Conservation (phyloP, 495 filamentous ascomycete species). For the Penicillium salamii region DNA sequence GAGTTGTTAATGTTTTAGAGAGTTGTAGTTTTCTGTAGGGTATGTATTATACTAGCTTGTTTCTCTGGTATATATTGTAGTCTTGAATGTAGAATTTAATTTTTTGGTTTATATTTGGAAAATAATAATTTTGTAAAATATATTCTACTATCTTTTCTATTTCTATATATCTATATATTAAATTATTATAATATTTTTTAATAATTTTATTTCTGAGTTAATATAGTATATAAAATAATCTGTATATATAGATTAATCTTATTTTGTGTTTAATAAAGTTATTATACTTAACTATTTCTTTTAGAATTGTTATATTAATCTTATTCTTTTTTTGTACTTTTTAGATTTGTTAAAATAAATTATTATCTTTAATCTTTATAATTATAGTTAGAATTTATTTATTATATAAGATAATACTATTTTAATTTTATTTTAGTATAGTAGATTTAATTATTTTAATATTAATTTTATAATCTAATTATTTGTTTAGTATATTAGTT, state of each 20-base stretch:
- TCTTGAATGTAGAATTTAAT: slow-evolving; percentile 8
- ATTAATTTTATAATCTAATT: too few relatives aligned
- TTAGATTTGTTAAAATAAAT: too few relatives aligned
- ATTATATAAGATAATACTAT: too few relatives aligned
- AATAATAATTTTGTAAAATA: slow-evolving; percentile 8
- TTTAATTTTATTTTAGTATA: too few relatives aligned
- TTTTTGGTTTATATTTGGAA: background rate
- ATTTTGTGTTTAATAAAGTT: slow-evolving; percentile 3
- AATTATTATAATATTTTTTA: slow-evolving; percentile 1
- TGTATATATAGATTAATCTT: slow-evolving; percentile 8
- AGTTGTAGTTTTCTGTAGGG: slow-evolving; percentile 14
- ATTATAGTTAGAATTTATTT: too few relatives aligned
- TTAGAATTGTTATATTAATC: too few relatives aligned
- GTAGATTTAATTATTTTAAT: too few relatives aligned
- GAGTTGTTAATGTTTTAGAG: background rate
- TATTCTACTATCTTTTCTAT: slow-evolving; percentile 7
- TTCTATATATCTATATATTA: background rate
- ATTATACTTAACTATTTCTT: slow-evolving; percentile 1
- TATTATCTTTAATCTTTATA: too few relatives aligned
- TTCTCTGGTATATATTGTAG: slow-evolving; percentile 2
- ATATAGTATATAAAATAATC: slow-evolving; percentile 7
- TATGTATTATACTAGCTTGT: slow-evolving; percentile 4
- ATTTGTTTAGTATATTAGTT: too few relatives aligned
- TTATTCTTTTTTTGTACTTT: background rate
- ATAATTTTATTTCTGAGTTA: slow-evolving; percentile 7